Percentiles rank a stretch among this genome's conserved stretches.
Conservation (phyloP, 2,329 filamentous ascomycete genomes). For the Arthrobotrys sphaeroides region DNA sequence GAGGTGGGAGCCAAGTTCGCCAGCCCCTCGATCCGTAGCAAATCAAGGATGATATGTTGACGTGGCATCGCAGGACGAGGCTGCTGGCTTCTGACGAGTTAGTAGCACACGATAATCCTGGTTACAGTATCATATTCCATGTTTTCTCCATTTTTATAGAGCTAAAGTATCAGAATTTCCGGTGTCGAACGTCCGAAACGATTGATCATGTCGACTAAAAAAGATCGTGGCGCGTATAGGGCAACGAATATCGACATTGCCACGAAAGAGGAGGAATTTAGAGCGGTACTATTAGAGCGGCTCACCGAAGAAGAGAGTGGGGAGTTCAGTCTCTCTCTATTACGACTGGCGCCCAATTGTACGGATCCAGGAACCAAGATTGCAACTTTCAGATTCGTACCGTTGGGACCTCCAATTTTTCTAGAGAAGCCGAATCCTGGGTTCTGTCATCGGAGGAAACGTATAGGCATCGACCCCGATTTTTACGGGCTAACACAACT, state of each 20-base stretch:
- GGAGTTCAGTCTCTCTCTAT: background rate
- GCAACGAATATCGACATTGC: background rate
- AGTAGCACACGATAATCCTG: too few species aligned
- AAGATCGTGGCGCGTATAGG: conserved; percentile 24
- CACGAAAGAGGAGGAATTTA: background rate
- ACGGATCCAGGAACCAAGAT: background rate
- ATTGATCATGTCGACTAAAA: conserved; percentile 57
- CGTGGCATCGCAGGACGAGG: too few species aligned
- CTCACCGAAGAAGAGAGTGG: background rate
- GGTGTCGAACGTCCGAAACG: too few species aligned
- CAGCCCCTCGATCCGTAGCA: too few species aligned
- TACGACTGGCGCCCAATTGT: background rate
- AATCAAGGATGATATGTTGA: too few species aligned
- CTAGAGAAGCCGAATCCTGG: background rate
- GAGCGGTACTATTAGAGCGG: background rate
- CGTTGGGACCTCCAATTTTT: background rate
- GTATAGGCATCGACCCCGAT: background rate
- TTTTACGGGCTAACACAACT: background rate
- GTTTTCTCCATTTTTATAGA: too few species aligned
- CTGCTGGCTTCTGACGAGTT: too few species aligned
- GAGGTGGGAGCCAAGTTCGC: too few species aligned
- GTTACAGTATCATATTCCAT: too few species aligned
- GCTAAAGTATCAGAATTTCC: too few species aligned
- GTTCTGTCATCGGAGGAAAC: background rate
- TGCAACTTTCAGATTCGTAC: background rate